phyloP scores from a whole-genome alignment of 148 eudicot genomes.

The Vaccinium corymbosum region DNA sequence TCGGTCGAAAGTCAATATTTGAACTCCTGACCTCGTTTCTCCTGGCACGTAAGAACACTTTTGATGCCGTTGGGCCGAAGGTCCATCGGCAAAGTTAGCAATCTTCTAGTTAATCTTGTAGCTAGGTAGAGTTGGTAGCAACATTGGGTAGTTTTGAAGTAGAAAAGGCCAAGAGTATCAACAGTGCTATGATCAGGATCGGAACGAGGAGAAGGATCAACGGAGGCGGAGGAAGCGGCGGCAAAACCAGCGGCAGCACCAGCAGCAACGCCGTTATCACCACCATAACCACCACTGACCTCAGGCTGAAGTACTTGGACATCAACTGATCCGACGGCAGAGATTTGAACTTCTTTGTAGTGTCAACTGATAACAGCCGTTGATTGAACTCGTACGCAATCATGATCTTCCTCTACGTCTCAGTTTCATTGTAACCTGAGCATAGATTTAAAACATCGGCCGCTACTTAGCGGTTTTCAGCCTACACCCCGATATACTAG shows the following conservation, averaged over 20 bases:
- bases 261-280: slow-evolving; percentile 24
- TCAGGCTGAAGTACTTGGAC: slow-evolving; percentile 11
- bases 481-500: no score
- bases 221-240: slow-evolving; percentile 47
- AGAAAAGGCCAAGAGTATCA: slow-evolving; percentile 26
- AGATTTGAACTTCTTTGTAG: not conserved
- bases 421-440: no score
- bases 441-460: no score
- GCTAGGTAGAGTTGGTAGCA: not conserved
- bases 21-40: no score
- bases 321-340: not conserved
- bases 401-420: not conserved
- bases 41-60: no score
- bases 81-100: no score
- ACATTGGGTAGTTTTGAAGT: slow-evolving; percentile 21
- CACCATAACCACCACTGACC: not conserved
- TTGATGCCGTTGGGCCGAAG: no score
- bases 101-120: not conserved
- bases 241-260: slow-evolving; percentile 34
- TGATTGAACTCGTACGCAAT: not conserved
- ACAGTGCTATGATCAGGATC: slow-evolving; percentile 26
- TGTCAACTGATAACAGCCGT: not conserved
- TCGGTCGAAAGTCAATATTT: no score
- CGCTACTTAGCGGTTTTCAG: no score
- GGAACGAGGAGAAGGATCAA: slow-evolving; percentile 30